Base-by-base conservation (phyloP, 2,329 filamentous ascomycete species). In the Gremmenia infestans region DNA sequence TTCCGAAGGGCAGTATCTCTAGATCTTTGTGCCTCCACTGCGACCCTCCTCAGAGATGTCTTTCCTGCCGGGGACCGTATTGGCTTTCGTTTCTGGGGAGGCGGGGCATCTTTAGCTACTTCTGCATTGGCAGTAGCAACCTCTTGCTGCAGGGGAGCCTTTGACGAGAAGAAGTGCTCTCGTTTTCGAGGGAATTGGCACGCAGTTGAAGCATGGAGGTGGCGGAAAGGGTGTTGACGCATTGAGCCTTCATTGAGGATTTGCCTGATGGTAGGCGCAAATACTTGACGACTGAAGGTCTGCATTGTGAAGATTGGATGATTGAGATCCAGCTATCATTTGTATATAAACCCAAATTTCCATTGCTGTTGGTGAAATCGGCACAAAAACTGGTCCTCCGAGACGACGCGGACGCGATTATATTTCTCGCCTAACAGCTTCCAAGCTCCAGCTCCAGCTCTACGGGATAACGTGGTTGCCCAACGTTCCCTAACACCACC, bases 11-110 rank as follows among this genome's bases (percentile, higher is more conserved):
- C 49, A 68, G 50, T 76, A 72, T 64, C 76, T 78, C 51, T 72
- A 65, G 60, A 85, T 72, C 61, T 81, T 74, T 96, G 91, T 17
- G 92, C 91, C 65, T 94, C 91, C 17, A 91, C 88, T 35, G 92
- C 91, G 12, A 96, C 91, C 56, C 91, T 82, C 54, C 93, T 85
- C 35, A 97, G 77, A 2, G 90, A 94, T 59, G 86, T 88, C 63
- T 91, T 88, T 46, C 82, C 75, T 23, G 78, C 76, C 3, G 80
- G 75, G 23, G 74, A 74, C 59, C 80, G 72, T n/a, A 71, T 67
- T 6, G 72, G 70, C 60, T 81, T 80, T 55, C 78, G 76, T 65
- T 70, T 70, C 36, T 63, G 63, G 4, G 57, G 28, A 1, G 50
- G 48, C 23, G 48, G 53, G 9, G 25, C 23, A 52, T 63, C 58